Base-by-base conservation (phyloP, 257 asterid genomes). In the Fraxinus excelsior region DNA sequence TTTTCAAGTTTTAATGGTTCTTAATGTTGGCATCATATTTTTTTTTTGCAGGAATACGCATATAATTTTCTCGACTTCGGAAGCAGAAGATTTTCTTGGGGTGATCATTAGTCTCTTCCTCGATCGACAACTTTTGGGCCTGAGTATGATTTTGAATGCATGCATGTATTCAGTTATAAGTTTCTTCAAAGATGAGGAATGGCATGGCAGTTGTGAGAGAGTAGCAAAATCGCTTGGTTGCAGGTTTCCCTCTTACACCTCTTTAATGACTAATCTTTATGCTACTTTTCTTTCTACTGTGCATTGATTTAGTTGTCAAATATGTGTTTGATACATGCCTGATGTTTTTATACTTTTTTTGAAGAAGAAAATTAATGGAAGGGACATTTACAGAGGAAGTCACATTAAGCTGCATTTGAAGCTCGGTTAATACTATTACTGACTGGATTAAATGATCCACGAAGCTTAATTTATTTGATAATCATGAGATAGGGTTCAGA, bases 91-190 rank as follows among this genome's bases (percentile, higher is more conserved):
- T 26, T 79, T 96, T 86, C 81, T 87, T 53, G 82, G 74, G 76
- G 80, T 88, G 75, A 83, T 93, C 40, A 82, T 89, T 73, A 82
- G 84, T 46, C 82, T 93, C 83, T 91, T 89, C 81, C 85, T 96
- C 35, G 99, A 96, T 75, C 97, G 97, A 51, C 86, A 83, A 87
- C 86, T 93, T 74, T 65, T 88, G 31, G 97, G 98, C 81, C 88
- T 96, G 19, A 85, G 88, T n/a, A 77, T 78, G 78, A 35, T 77
- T 25, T 82, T 96, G 86, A 74, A 78, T 31, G 91, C 90, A 79
- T 87, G 91, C 82, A 62, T 93, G 88, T 74, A 72, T 78, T 89
- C 97, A 65, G 82, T 86, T 49, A 51, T 88, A 42, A 83, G 78
- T 79, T 91, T 75, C 87, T 96, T 93, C 76, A 80, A 78, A 73